Evolutionary conservation across 2,329 filamentous ascomycete genomes (phyloP), one percentile per base, ranked within the genome.

Genomic region (Trichothecium sympodiale): DNA sequence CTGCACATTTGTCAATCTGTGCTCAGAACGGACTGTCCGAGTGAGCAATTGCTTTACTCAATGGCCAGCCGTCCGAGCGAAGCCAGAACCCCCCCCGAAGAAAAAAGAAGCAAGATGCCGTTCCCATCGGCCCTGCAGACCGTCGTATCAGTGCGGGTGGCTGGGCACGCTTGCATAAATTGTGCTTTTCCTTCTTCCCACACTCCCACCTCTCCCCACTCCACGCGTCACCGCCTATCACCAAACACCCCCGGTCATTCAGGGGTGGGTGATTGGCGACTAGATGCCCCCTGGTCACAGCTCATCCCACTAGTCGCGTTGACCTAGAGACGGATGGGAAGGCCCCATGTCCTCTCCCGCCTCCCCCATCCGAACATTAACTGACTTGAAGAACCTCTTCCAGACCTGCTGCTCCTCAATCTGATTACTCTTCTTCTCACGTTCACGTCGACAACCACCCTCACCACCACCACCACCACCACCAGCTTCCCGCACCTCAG

Each of bases 401-500:
- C 34, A 36, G 32, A 34, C 40, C 40, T 38, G 51, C 55, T 49
- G 45, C 50, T 53, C 60, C 52, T 52, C 48, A 47, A 46, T 52
- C 52, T 46, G 51, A 64, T 51, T 77, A 75, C 65, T 64, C 70
- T 52, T 74, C 80, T 59, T 69, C 74, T 58, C 74, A 76, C 57
- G 62, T 83, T 59, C 74, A 84, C 62, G 65, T 78, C 54, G 69
- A 83, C 58, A 52, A 51, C 45, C 67, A 31, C 29, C 10, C 14
- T 18, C 31, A 25, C 30, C 25, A 42, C 20, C 35, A 29, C 30
- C 28, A 30, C n/a, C 28, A 67, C 46, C 57, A 60, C 49, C 61
- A 63, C 20, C 20, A 25, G 10, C 20, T 25, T 10, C 20, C 20
- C 20, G 20, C 20, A 6, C 20, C 20, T 10, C 20, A 25, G 10